These are phyloP conservation scores for Calonectria leucothoes DNA, from an alignment of 2,329 filamentous ascomycete genomes.

Conservation along the genomic window DNA sequence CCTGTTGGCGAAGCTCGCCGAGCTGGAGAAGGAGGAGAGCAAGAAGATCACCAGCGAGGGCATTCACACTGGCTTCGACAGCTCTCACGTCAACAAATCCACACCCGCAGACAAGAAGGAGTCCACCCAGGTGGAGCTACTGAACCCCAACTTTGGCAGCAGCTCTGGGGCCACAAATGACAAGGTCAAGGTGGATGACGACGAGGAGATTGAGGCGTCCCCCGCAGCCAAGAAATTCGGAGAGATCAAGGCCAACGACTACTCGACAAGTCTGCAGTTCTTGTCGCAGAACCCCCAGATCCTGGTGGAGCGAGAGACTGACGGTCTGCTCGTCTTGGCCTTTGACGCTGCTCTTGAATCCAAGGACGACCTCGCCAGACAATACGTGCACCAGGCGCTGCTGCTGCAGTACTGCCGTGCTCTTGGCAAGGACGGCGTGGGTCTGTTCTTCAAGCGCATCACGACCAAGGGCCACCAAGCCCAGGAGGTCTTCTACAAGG, in stretches of 20 bases:
- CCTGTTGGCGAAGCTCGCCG: conserved; percentile 77
- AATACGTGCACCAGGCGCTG: conserved; percentile 93
- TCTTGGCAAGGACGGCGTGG: conserved; percentile 87
- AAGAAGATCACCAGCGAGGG: conserved; percentile 95
- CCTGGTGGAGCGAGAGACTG: conserved; percentile 86
- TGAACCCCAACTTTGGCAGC: conserved; percentile 72
- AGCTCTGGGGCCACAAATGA: conserved; percentile 27
- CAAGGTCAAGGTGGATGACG: conserved; percentile 60
- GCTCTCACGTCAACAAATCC: conserved; percentile 80
- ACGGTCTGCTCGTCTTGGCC: conserved; percentile 89
- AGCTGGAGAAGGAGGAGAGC: conserved; percentile 86
- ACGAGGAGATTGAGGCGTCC: conserved; percentile 81
- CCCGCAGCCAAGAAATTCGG: conserved; percentile 84
- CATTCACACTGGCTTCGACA: conserved; percentile 91
- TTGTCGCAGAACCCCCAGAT: conserved; percentile 83
- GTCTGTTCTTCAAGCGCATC: conserved; percentile 96
- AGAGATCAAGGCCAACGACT: conserved; percentile 80
- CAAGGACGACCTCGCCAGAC: conserved; percentile 80
- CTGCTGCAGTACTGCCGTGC: conserved; percentile 95
- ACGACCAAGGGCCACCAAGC: conserved; percentile 91
- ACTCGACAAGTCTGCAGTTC: conserved; percentile 78
- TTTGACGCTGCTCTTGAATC: conserved; percentile 88
- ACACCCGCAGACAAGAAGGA: conserved; percentile 58
- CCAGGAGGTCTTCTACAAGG: conserved; percentile 89
- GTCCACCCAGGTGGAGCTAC: conserved; percentile 72